Base-by-base conservation (phyloP, 805 yeast genomes). In the Cyberlindnera amylophila region DNA sequence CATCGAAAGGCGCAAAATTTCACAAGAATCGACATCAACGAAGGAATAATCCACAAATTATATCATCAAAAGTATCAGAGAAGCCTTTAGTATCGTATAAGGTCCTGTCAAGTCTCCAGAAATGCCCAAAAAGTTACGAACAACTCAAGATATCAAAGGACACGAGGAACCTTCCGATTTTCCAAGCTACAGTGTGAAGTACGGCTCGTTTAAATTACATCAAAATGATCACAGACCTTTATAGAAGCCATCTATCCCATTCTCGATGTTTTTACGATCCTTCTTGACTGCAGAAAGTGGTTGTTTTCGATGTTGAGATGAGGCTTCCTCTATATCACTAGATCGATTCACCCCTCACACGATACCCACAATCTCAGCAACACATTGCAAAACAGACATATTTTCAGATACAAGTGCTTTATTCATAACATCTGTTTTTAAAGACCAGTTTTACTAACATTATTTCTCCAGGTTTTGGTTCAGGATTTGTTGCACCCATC, bases 401-500 rank as follows among this genome's bases (percentile, higher is more conserved):
- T n/a, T n/a, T n/a, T n/a, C n/a, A n/a, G 31, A 28, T 28, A 16
- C 23, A 21, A 21, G 9, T 21, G 24, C n/a, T n/a, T n/a, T n/a
- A n/a, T n/a, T n/a, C n/a, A n/a, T n/a, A n/a, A n/a, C n/a, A n/a
- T n/a, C n/a, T n/a, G n/a, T n/a, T n/a, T n/a, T n/a, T n/a, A n/a
- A 27, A 27, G 30, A 6, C 30, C 30, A 27, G n/a, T 8, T 13
- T 12, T 55, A 57, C 60, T 55, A 55, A 57, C 60, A 44, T n/a
- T 39, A 27, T 39, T 42, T 30, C 26, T 47, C 50, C 61, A 75
- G 97, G 97, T 89, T 86, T 86, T 90, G 81, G 96, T 90, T 81
- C 95, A 87, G 78, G 98, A 90, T 82, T 85, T 90, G 74, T 82
- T 93, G 71, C 86, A 93, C 95, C 99, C 99, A 74, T 74, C 85